phyloP scores from a whole-genome alignment of 2,329 filamentous ascomycete genomes.

The Coniochaeta ligniaria region DNA sequence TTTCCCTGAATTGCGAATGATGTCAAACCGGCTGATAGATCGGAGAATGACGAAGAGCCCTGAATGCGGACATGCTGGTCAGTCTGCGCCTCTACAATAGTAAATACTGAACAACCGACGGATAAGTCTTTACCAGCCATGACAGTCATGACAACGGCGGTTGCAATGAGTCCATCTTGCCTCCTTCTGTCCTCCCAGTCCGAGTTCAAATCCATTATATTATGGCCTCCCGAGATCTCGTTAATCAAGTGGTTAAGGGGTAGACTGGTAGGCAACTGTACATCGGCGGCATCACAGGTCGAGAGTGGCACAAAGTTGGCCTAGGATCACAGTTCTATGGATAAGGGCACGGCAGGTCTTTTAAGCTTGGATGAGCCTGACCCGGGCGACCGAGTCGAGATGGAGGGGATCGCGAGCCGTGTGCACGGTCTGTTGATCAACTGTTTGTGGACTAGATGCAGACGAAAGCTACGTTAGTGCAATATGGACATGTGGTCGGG shows the following conservation, averaged over 20 bases:
- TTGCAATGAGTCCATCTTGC: background rate
- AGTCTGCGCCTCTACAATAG: background rate
- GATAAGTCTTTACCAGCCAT: background rate
- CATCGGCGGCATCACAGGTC: background rate
- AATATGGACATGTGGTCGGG: background rate
- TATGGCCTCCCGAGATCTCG: background rate
- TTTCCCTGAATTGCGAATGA: constrained; percentile 12
- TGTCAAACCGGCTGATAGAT: constrained; percentile 11
- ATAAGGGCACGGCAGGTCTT: background rate
- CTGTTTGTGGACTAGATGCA: background rate
- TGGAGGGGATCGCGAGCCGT: background rate
- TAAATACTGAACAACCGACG: background rate
- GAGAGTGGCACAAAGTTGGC: background rate
- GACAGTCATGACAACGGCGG: background rate
- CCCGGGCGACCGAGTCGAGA: background rate
- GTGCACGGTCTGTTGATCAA: background rate
- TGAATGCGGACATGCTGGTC: constrained; percentile 1
- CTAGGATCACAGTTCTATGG: background rate
- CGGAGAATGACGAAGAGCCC: constrained; percentile 12
- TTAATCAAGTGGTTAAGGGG: background rate
- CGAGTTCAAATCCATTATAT: background rate
- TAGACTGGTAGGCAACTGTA: background rate
- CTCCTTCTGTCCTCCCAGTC: background rate
- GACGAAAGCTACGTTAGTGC: background rate
- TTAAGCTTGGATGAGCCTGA: background rate